Evolutionary conservation across 2,329 filamentous ascomycete species (phyloP).

Genomic region (Laburnicola sp.): DNA sequence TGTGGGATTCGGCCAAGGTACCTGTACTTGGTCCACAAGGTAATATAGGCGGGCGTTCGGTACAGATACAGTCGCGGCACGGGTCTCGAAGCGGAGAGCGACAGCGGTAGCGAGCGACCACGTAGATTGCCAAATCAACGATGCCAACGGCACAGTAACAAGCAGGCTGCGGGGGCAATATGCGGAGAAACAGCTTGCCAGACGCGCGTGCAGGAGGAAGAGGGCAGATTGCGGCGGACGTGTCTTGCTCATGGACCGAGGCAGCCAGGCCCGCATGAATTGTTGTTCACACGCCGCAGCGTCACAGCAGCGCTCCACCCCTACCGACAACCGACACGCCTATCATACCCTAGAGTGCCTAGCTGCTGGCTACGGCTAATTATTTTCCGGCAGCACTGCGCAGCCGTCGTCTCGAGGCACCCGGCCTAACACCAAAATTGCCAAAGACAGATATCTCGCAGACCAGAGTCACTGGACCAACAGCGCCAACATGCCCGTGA

Average conservation of each 20-base stretch:
- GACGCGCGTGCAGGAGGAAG: conserved; percentile 8
- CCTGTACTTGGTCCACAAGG: conserved; percentile 1
- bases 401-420: conserved; percentile 22
- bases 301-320: conserved; percentile 9
- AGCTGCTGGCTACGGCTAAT: conserved; percentile 1
- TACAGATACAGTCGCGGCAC: conserved; percentile 20
- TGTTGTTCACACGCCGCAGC: conserved; percentile 5
- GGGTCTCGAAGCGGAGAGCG: conserved; percentile 6
- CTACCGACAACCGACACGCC: background rate
- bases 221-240: background rate
- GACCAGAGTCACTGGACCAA: background rate
- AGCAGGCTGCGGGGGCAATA: conserved; percentile 15
- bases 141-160: conserved; percentile 12
- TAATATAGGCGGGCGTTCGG: conserved; percentile 14
- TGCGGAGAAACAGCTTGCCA: conserved; percentile 4
- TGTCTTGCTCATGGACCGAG: conserved; percentile 12
- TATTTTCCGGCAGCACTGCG: conserved; percentile 7
- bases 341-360: background rate
- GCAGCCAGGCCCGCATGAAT: conserved; percentile 10
- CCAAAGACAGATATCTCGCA: background rate
- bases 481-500: conserved; percentile 30
- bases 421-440: no score
- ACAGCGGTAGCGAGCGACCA: conserved; percentile 24
- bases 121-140: conserved; percentile 23
- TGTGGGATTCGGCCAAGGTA: no score